A percentile compares a stretch with the other conserved stretches of the same genome.
phyloP scores from a whole-genome alignment of 163 green algal genomes.

The Trebouxiophyceae sp. region DNA sequence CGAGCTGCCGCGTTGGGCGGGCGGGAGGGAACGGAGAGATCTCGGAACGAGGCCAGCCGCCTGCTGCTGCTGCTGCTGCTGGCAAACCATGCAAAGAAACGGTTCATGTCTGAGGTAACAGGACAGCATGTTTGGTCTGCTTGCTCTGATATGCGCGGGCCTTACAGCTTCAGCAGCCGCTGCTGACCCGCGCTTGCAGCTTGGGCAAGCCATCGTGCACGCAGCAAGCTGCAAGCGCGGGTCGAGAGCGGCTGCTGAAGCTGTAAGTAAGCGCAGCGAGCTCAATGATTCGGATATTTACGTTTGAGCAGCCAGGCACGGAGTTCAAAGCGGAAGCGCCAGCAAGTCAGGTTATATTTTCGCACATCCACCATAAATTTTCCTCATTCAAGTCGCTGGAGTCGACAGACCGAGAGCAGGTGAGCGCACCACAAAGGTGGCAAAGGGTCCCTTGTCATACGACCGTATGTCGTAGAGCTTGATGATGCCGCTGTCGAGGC shows the following conservation, averaged over 20 bases:
- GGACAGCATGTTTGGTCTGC: too few relatives aligned
- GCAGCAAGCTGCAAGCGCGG: background rate
- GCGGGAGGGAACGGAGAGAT: too few relatives aligned
- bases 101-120: too few relatives aligned
- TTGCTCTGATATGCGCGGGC: too few relatives aligned
- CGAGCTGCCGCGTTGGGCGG: too few relatives aligned
- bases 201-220: too few relatives aligned
- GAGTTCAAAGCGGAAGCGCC: background rate
- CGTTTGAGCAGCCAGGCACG: background rate
- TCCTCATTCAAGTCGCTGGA: background rate
- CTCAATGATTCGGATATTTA: slow-evolving; percentile 3
- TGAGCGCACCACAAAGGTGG: slow-evolving; percentile 61
- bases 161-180: too few relatives aligned
- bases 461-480: slow-evolving; percentile 86
- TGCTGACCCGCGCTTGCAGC: too few relatives aligned
- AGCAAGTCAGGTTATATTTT: background rate
- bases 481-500: slow-evolving; percentile 66
- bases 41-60: too few relatives aligned
- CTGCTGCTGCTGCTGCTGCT: too few relatives aligned
- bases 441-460: slow-evolving; percentile 81
- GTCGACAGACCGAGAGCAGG: background rate
- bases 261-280: background rate
- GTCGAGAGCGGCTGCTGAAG: background rate
- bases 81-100: too few relatives aligned
- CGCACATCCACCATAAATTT: too few relatives aligned